A percentile compares a stretch with the other conserved stretches of the same genome.
These are phyloP conservation scores for Chlamydomonas sphaeroides DNA, from an alignment of 139 green algal species.

Conservation along the genomic window DNA sequence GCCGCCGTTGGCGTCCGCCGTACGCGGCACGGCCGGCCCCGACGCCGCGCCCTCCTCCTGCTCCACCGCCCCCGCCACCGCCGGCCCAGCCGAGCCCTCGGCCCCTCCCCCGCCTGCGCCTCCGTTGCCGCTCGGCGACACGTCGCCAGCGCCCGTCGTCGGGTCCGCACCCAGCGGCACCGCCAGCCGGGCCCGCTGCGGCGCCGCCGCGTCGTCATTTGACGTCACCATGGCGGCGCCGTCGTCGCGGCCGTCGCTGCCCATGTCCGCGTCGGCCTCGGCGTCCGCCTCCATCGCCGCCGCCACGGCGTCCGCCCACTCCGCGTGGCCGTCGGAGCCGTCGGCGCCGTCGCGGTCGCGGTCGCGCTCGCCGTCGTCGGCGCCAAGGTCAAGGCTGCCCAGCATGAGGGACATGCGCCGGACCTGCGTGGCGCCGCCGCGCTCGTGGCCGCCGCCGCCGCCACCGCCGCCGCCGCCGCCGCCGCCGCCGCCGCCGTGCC, in stretches of 20 bases:
- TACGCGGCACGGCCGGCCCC: too few relatives aligned
- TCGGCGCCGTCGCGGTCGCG: not conserved
- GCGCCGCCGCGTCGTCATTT: not conserved
- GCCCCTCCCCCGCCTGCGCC: too few relatives aligned
- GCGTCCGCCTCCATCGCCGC: not conserved
- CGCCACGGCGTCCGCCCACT: not conserved
- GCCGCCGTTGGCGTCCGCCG: too few relatives aligned
- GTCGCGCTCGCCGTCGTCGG: not conserved
- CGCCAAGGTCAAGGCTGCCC: slow-evolving; percentile 4
- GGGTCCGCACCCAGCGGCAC: too few relatives aligned
- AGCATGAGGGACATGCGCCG: slow-evolving; percentile 21
- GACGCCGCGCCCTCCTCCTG: too few relatives aligned
- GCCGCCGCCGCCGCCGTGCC: not conserved
- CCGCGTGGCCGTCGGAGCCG: not conserved
- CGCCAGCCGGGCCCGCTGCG: too few relatives aligned
- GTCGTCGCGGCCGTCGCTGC: slow-evolving; percentile 5
- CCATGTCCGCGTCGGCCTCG: not conserved
- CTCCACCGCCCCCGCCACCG: too few relatives aligned
- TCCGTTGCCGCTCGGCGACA: too few relatives aligned
- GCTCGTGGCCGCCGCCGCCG: not conserved
- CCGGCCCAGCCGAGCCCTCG: too few relatives aligned
- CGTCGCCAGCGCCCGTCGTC: too few relatives aligned
- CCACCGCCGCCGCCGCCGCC: not conserved
- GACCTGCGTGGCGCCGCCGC: not conserved
- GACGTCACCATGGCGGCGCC: slow-evolving; percentile 1